A percentile compares a stretch with the other conserved stretches of the same genome.
Evolutionary conservation across 2,329 filamentous ascomycete species (phyloP).

Genomic region (Dichotomopilus funicola): DNA sequence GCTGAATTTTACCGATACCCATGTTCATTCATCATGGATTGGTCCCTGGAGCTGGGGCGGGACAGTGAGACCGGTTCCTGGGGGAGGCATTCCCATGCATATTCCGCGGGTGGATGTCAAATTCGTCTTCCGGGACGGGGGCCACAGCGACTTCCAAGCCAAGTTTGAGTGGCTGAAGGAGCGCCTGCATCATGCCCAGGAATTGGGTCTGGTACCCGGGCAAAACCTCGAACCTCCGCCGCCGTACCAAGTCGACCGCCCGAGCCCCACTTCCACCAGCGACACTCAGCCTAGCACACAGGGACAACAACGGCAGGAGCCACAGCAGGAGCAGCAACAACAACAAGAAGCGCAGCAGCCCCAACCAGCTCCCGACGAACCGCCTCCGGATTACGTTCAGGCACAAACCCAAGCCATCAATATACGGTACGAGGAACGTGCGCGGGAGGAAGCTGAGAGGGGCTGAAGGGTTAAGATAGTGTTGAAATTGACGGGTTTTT

Average conservation of each 20-base stretch:
- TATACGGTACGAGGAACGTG: slow-evolving; percentile 58
- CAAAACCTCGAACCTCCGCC: slow-evolving; percentile 70
- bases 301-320: slow-evolving; percentile 4
- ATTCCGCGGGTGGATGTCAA: slow-evolving; percentile 71
- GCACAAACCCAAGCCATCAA: slow-evolving; percentile 66
- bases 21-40: slow-evolving; percentile 83
- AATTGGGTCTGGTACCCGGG: slow-evolving; percentile 65
- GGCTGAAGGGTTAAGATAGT: not conserved
- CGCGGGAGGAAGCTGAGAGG: slow-evolving; percentile 49
- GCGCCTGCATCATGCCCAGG: slow-evolving; percentile 71
- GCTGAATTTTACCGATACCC: slow-evolving; percentile 78
- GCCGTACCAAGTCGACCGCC: slow-evolving; percentile 64
- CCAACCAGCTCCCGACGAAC: slow-evolving; percentile 55
- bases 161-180: slow-evolving; percentile 81
- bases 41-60: slow-evolving; percentile 87
- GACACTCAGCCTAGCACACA: not conserved
- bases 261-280: slow-evolving; percentile 26
- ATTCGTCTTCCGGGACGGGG: slow-evolving; percentile 88
- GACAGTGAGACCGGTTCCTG: slow-evolving; percentile 69
- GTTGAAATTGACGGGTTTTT: not conserved
- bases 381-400: slow-evolving; percentile 83
- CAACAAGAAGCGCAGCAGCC: slow-evolving; percentile 20
- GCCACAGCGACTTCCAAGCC: slow-evolving; percentile 84
- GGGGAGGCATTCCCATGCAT: slow-evolving; percentile 72
- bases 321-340: slow-evolving; percentile 2